Evolutionary conservation across 108 stramenopile genomes (phyloP).

Genomic region (Conticribra weissflogii): DNA sequence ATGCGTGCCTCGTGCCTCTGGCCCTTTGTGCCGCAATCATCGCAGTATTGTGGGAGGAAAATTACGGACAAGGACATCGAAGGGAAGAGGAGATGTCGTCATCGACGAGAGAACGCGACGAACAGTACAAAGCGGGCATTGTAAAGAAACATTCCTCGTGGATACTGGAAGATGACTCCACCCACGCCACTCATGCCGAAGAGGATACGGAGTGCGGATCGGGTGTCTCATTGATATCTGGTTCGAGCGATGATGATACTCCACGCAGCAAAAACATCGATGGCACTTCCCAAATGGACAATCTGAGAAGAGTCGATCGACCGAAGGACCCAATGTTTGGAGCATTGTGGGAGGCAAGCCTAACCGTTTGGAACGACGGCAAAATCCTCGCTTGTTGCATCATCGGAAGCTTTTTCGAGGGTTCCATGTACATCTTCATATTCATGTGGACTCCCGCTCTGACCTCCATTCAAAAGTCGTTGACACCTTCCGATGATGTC

Average conservation of each 20-base stretch:
- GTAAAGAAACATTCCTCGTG: conserved; percentile 34
- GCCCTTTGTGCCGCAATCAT: conserved; percentile 69
- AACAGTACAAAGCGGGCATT: too few species aligned
- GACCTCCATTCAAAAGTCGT: conserved; percentile 37
- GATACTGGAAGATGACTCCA: conserved; percentile 7
- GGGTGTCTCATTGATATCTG: neutral
- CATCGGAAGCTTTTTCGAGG: conserved; percentile 93
- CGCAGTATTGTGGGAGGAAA: conserved; percentile 87
- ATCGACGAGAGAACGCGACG: neutral
- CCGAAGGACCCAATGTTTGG: conserved; percentile 15
- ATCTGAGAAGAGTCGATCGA: neutral
- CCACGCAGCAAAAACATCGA: neutral
- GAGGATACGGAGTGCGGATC: neutral
- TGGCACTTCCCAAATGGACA: neutral
- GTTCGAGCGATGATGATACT: neutral
- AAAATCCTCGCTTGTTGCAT: conserved; percentile 79
- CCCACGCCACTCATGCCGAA: neutral
- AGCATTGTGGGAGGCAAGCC: conserved; percentile 56
- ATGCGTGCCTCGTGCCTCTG: conserved; percentile 83
- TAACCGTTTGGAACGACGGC: conserved; percentile 59
- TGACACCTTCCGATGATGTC: conserved; percentile 2
- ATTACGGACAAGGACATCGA: conserved; percentile 75
- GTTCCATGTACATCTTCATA: conserved; percentile 90
- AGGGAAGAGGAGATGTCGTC: neutral
- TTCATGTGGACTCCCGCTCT: conserved; percentile 97